Base-by-base conservation (phyloP, 441 rosid genomes). In the Corymbia citriodora region DNA sequence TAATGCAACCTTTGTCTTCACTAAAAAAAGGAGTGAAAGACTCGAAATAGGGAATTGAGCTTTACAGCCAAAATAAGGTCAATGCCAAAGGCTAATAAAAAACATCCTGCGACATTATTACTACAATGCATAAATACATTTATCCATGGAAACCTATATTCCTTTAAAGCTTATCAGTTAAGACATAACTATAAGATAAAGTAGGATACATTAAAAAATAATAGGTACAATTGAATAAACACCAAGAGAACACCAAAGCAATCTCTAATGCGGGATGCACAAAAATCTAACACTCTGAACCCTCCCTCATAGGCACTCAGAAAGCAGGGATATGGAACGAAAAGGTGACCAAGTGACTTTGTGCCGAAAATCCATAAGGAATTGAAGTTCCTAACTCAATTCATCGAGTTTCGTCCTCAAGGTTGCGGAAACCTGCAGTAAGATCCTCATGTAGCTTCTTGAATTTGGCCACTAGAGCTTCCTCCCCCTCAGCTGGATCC, bases 401-500 rank as follows among this genome's bases (percentile, higher is more conserved):
- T 98, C 95, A 98, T 93, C 99, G 97, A 88, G 96, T 95, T 93
- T 98, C 99, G 86, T 98, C 99, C 94, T 98, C 99, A 70, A 98
- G 92, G 88, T 96, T 97, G 63, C 99, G 99, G 99, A 98, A 98
- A 89, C 99, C 99, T 79, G 99, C 96, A 15, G 95, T 94, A 90
- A 98, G 96, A 93, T 98, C 99, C 25, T 97, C 99, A 5, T 95
- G 93, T 92, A 98, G 93, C 96, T 97, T 98, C 89, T 89, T 91
- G 96, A 96, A 97, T 93, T 98, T 98, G 10, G 94, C 99, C 90
- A 97, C 97, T 7, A 98, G 95, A 33, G 95, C 95, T 72, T 89
- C 96, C 93, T 97, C 99, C 68, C 99, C 99, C 94, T 98, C 99
- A 21, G 99, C 99, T 65, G 99, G 99, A 92, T 97, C 99, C 94